phyloP scores from a whole-genome alignment of 176 grass and related monocot species.

The Oryza meyeriana region DNA sequence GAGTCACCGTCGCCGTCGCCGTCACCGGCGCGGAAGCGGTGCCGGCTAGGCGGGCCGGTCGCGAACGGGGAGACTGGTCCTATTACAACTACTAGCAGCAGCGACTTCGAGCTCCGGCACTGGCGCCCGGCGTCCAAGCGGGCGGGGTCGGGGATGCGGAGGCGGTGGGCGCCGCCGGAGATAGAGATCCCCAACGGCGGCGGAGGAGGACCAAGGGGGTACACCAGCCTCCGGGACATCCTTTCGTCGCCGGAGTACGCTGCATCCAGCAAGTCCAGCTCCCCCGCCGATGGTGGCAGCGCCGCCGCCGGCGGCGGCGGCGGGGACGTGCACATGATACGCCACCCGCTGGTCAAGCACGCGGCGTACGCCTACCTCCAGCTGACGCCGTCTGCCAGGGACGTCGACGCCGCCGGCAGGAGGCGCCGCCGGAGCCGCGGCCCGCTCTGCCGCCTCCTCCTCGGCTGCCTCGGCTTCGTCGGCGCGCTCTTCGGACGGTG shows the following conservation, averaged over 20 bases:
- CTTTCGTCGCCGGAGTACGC: constrained; percentile 54
- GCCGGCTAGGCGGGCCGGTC: not conserved
- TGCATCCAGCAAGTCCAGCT: not conserved
- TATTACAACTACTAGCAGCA: not conserved
- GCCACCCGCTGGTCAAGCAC: constrained; percentile 75
- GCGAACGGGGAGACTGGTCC: not conserved
- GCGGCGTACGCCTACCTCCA: constrained; percentile 76
- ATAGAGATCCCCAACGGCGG: constrained; percentile 51
- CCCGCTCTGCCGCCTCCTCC: constrained; percentile 20
- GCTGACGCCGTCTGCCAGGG: constrained; percentile 48
- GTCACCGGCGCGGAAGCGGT: not conserved
- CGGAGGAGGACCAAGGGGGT: constrained; percentile 5
- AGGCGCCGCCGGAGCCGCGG: not conserved
- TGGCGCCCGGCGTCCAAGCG: constrained; percentile 21
- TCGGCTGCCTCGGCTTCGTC: constrained; percentile 42
- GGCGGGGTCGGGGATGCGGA: not conserved
- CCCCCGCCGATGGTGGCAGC: constrained; percentile 1
- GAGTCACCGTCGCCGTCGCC: constrained; percentile 16
- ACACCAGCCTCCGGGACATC: constrained; percentile 89
- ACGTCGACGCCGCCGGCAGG: constrained; percentile 10
- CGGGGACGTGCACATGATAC: constrained; percentile 67
- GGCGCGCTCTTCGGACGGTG: constrained; percentile 35
- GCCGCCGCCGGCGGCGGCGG: not conserved
- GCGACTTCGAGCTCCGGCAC: constrained; percentile 54
- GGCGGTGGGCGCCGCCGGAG: constrained; percentile 37